phyloP scores from a whole-genome alignment of 2,329 filamentous ascomycete genomes.

The Epichloe elymi region DNA sequence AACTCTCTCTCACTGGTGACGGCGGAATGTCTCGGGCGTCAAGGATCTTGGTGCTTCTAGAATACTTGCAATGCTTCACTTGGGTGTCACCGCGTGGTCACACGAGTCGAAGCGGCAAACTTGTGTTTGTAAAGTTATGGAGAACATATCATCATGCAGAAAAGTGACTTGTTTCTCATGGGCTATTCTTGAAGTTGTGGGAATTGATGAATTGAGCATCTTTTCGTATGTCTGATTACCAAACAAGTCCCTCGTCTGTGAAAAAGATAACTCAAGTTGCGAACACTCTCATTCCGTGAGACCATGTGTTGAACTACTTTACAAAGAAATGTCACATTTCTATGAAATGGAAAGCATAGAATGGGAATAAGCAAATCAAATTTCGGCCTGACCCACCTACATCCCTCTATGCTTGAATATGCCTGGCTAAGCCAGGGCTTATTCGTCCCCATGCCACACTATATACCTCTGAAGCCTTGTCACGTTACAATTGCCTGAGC shows the following conservation, averaged over 20 bases:
- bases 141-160: neutral
- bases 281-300: neutral
- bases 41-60: constrained; percentile 1
- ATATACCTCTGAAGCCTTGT: neutral
- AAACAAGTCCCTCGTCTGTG: neutral
- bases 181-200: neutral
- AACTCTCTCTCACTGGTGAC: neutral
- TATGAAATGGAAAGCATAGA: neutral
- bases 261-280: neutral
- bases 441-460: neutral
- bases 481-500: neutral
- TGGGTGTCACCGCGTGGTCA: neutral
- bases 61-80: constrained; percentile 1
- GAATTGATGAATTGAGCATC: neutral
- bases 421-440: neutral
- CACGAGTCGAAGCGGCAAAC: constrained; percentile 1
- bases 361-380: neutral
- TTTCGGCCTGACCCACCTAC: neutral
- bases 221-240: too few species aligned
- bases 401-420: neutral
- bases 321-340: neutral
- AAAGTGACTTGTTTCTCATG: neutral
- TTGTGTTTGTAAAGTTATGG: neutral
- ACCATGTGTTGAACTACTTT: neutral
- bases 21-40: neutral